These are phyloP conservation scores for Petunia secreta DNA, from an alignment of 257 asterid species.

Conservation along the genomic window DNA sequence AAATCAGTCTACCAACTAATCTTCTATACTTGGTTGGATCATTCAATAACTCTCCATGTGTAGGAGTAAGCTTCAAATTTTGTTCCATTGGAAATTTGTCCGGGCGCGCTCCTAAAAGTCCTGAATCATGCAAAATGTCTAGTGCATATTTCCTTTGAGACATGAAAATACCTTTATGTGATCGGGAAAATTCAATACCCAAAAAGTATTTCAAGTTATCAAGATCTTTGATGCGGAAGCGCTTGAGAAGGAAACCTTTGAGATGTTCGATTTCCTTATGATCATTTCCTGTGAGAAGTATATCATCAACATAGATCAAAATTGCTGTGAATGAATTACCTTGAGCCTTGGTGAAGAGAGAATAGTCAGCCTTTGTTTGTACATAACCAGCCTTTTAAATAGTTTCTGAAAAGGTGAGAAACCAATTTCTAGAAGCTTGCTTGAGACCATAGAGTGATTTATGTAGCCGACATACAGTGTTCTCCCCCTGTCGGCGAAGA, in stretches of 20 bases:
- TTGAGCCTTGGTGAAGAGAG: constrained; percentile 26
- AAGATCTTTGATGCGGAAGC: constrained; percentile 10
- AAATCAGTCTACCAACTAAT: not conserved
- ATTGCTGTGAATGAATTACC: not conserved
- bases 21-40: constrained; percentile 17
- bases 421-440: not conserved
- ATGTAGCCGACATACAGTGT: constrained; percentile 4
- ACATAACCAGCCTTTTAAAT: constrained; percentile 26
- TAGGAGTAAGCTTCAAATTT: not conserved
- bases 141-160: constrained; percentile 3
- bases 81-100: not conserved
- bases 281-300: constrained; percentile 20
- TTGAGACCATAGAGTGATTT: constrained; percentile 10
- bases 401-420: not conserved
- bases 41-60: not conserved
- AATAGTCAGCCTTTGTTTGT: constrained; percentile 30
- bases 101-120: not conserved
- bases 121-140: not conserved
- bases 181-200: not conserved
- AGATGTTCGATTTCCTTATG: not conserved
- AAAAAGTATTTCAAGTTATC: constrained; percentile 19
- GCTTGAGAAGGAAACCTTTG: not conserved
- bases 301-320: not conserved
- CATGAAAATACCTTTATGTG: not conserved
- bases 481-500: constrained; percentile 4